These are phyloP conservation scores for Medakamo hakoo DNA, from an alignment of 139 green algal genomes.

Conservation along the genomic window DNA sequence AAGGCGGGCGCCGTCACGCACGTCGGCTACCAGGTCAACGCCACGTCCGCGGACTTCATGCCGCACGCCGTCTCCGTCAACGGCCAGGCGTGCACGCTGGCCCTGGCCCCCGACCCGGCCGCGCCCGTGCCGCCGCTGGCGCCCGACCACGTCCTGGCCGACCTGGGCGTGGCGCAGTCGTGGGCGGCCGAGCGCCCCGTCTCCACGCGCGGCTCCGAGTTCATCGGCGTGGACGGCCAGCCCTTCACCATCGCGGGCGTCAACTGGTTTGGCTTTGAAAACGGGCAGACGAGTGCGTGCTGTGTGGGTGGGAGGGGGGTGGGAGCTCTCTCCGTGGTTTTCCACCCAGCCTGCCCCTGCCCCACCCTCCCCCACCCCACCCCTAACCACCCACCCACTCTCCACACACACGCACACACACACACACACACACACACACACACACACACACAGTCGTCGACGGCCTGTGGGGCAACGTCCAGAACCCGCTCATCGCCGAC, in stretches of 20 bases:
- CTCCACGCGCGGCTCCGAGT: background rate
- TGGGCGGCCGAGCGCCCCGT: background rate
- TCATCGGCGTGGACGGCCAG: background rate
- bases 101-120: background rate
- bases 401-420: too few relatives aligned
- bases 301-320: too few relatives aligned
- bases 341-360: too few relatives aligned
- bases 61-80: background rate
- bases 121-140: background rate
- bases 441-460: too few relatives aligned
- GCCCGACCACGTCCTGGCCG: background rate
- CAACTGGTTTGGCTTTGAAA: constrained; percentile 5
- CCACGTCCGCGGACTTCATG: background rate
- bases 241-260: background rate
- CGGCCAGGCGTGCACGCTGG: background rate
- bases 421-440: too few relatives aligned
- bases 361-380: too few relatives aligned
- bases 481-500: background rate
- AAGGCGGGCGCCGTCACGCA: background rate
- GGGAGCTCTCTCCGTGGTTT: too few relatives aligned
- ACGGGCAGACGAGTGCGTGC: background rate
- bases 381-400: too few relatives aligned
- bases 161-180: background rate
- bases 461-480: background rate
- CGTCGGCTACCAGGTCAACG: background rate